Base-by-base conservation (phyloP, 805 yeast species). In the Schizosaccharomyces osmophilus region DNA sequence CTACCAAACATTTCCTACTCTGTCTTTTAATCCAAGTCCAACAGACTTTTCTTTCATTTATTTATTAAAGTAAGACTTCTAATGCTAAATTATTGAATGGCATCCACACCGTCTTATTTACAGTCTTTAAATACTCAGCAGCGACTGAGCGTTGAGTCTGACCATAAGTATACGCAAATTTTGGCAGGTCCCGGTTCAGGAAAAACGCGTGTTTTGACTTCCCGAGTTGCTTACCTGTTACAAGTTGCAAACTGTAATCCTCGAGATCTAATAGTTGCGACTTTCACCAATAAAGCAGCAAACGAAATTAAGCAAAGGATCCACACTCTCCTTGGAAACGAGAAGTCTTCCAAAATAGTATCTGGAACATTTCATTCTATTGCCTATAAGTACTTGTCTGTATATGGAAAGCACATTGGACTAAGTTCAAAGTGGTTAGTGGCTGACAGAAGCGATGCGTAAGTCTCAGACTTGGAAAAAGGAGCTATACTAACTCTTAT, bases 211-310 rank as follows among this genome's bases (percentile, higher is more conserved):
- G 90, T 93, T 1, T 71, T 90, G 36, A 82, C 87, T 0, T 77
- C 87, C 0, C 74, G 96, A 57, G 93, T 89, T 9, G 89, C 89
- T 0, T 79, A 62, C 45, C 48, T 64, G 32, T 72, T 89, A 36
- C 65, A 89, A 6, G 63, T 79, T 2, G 69, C 77, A 43, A 71
- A 75, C 1, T 70, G 85, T 0, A 73, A 75, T 1, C 89, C 97
- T 0, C 73, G 75, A 42, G 72, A 78, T 59, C 77, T 93, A 22
- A 78, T 90, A 0, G 93, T 89, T 24, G 87, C 96, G 5, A 89
- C 97, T 0, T 90, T 90, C 73, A 90, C 97, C 13, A 85, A 86
- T 66, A 86, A 85, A 67, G 97, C 98, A 0, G 94, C 97, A 1
- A 78, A 75, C 61, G 97, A 90, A 71, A 83, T 90, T 85, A 72